Base-by-base conservation (phyloP, 2,329 filamentous ascomycete genomes). In the Emmonsiellopsis sp. region DNA sequence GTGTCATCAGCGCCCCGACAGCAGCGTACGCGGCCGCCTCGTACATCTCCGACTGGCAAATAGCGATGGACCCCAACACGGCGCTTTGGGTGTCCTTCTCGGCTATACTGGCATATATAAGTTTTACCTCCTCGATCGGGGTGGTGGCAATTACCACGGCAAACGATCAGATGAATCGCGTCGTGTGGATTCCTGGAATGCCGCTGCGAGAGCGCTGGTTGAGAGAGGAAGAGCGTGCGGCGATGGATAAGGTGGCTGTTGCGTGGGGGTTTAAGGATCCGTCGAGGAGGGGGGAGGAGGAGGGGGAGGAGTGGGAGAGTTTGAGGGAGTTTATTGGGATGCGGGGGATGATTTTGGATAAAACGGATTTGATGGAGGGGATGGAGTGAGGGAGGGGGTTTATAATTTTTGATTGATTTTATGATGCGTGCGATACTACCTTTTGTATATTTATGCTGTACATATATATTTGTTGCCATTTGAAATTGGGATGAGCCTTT, bases 81-180 rank as follows among this genome's bases (percentile, higher is more conserved):
- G 89, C 90, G 8, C 94, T 88, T 2, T 81, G 81, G 9, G 82
- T 94, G 56, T 85, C 87, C 4, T 89, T 95, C 65, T 81, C 81
- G 0, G 91, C 88, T 10, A 86, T 93, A 49, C 73, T 92, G 56
- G 87, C 89, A 6, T 98, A 97, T 68, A 77, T 94, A 42, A 80
- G 83, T 17, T 88, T 89, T 58, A 90, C 90, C 4, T 84, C 82
- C 3, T 88, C 85, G 8, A 81, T 97, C 51, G 93, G 92, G 2
- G 73, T 93, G 42, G 82, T 97, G 39, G 89, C 92, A 7, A 75
- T 94, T 55, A 84, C 88, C 31, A 96, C 92, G 36, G 79, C 85
- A 56, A 96, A 96, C 70, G 91, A 97, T 68, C 90, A 97, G 70
- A 95, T 96, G 88, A 85, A 86, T 63, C 83, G 93, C 17, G 89